Percentiles rank a stretch among this genome's conserved stretches.
phyloP scores from a whole-genome alignment of 495 filamentous ascomycete species.

The Penicillium pancosmium region DNA sequence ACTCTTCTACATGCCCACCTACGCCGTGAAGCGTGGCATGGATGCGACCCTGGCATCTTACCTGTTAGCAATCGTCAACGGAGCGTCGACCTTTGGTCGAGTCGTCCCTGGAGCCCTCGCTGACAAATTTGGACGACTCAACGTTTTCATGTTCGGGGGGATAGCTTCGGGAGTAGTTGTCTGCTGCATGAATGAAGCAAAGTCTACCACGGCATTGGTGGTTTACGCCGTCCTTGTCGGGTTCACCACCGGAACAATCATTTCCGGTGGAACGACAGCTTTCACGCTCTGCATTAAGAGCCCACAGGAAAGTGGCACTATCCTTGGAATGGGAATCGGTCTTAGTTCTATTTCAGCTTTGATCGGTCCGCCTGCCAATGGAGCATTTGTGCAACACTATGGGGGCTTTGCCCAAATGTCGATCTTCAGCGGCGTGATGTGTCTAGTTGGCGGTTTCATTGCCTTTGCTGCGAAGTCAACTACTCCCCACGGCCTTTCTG shows the following conservation, averaged over 20 bases:
- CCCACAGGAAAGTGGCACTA: conserved; percentile 53
- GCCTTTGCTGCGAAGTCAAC: conserved; percentile 1
- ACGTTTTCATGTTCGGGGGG: conserved; percentile 31
- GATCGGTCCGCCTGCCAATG: conserved; percentile 57
- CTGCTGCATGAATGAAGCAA: conserved; percentile 28
- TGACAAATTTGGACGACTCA: conserved; percentile 56
- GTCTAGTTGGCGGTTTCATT: conserved; percentile 18
- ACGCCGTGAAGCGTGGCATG: conserved; percentile 59
- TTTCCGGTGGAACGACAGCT: conserved; percentile 46
- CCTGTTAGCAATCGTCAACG: conserved; percentile 68
- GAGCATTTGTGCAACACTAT: conserved; percentile 47
- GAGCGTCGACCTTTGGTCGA: conserved; percentile 35
- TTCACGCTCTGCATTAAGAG: conserved; percentile 44
- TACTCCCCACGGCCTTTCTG: not conserved
- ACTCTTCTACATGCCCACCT: conserved; percentile 64
- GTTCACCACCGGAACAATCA: conserved; percentile 44
- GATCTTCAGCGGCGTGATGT: conserved; percentile 51
- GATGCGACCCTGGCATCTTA: conserved; percentile 56
- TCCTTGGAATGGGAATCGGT: conserved; percentile 57
- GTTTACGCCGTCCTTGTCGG: conserved; percentile 35
- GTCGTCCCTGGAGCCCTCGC: conserved; percentile 21
- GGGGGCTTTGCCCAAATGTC: conserved; percentile 41
- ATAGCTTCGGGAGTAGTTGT: conserved; percentile 32
- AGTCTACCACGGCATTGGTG: conserved; percentile 33
- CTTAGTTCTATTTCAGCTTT: conserved; percentile 44